Evolutionary conservation across 768 basidiomycete species (phyloP).

Genomic region (Rossbeevera mucosa): DNA sequence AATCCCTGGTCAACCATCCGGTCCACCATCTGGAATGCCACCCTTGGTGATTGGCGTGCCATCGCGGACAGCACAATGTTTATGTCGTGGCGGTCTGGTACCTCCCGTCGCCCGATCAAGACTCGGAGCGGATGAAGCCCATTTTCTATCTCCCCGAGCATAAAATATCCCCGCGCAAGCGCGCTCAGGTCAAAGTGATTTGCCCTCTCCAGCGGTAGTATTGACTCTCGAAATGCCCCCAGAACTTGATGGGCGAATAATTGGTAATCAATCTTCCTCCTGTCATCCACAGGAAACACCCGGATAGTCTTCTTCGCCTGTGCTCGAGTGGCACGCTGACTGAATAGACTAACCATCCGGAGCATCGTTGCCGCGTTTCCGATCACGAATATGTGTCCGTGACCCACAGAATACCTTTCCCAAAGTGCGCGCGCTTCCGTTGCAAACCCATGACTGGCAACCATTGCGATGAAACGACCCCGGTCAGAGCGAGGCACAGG

Average conservation of each 20-base stretch:
- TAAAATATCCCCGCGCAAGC: conserved; percentile 58
- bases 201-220: conserved; percentile 45
- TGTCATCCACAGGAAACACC: neutral
- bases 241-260: conserved; percentile 46
- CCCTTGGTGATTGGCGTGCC: conserved; percentile 43
- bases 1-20: conserved; percentile 48
- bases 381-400: conserved; percentile 37
- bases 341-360: conserved; percentile 42
- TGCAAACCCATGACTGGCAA: conserved; percentile 46
- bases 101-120: conserved; percentile 44
- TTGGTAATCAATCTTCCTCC: conserved; percentile 11
- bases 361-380: conserved; percentile 41
- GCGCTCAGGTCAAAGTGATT: conserved; percentile 52
- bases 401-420: conserved; percentile 48
- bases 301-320: conserved; percentile 3
- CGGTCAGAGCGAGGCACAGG: conserved; percentile 42
- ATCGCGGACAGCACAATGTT: conserved; percentile 58
- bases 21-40: conserved; percentile 44
- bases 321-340: conserved; percentile 21
- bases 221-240: conserved; percentile 36
- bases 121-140: conserved; percentile 47
- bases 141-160: conserved; percentile 44
- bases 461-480: conserved; percentile 44
- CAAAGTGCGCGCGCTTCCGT: conserved; percentile 50
- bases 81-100: conserved; percentile 60